These are phyloP conservation scores for Laguncularia racemosa DNA, from an alignment of 345 rosid species.

Conservation along the genomic window DNA sequence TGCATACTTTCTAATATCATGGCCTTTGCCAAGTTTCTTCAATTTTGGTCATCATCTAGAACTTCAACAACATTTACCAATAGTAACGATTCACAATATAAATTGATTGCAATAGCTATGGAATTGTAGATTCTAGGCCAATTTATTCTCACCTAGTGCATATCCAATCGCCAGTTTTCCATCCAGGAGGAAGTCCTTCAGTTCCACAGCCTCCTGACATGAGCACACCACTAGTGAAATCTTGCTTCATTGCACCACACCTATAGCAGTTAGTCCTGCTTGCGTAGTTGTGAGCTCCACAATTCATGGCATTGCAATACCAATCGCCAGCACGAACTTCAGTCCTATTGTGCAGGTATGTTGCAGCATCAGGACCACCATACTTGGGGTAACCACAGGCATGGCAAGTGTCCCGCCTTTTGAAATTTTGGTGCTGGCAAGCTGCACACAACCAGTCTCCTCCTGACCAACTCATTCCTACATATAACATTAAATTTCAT, in stretches of 20 bases:
- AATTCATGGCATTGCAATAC: constrained; percentile 77
- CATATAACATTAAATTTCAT: background rate
- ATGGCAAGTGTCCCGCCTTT: constrained; percentile 40
- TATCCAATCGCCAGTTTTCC: constrained; percentile 97
- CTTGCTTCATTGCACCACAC: constrained; percentile 54
- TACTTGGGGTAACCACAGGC: constrained; percentile 37
- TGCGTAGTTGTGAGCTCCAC: constrained; percentile 91
- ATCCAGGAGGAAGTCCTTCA: constrained; percentile 59
- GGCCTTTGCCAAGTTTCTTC: no score
- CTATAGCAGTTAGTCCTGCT: constrained; percentile 69
- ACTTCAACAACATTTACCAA: no score
- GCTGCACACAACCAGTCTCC: constrained; percentile 46
- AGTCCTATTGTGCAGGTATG: constrained; percentile 15
- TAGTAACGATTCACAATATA: no score
- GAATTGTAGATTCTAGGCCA: no score
- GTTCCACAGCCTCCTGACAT: constrained; percentile 10
- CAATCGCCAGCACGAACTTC: constrained; percentile 87
- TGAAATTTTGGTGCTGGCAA: constrained; percentile 48
- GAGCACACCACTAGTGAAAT: constrained; percentile 12
- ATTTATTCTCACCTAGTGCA: constrained; percentile 44
- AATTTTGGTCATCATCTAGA: no score
- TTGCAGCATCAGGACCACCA: constrained; percentile 35
- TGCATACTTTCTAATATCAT: no score
- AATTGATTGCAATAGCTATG: no score
- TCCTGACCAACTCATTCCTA: constrained; percentile 19